A percentile compares a stretch with the other conserved stretches of the same genome.
phyloP scores from a whole-genome alignment of 2,329 filamentous ascomycete genomes.

The Botrytis paeoniae region DNA sequence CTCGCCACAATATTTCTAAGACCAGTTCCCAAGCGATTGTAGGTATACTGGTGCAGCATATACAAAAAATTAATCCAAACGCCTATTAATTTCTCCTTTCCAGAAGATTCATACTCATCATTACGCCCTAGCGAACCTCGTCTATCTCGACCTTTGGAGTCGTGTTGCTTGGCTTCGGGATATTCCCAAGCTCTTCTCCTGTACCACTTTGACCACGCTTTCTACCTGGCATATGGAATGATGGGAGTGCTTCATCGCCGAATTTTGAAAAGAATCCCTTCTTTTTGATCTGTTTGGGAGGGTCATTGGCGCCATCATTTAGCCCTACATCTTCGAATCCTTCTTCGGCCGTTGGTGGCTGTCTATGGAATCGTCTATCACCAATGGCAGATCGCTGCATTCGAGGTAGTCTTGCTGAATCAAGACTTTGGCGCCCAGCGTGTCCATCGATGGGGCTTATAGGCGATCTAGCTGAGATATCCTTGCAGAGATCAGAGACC shows the following conservation, averaged over 20 bases:
- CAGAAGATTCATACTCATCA: neutral
- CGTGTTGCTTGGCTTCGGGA: slow-evolving; percentile 41
- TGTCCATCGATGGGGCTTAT: slow-evolving; percentile 55
- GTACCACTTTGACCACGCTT: slow-evolving; percentile 70
- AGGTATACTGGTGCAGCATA: slow-evolving; percentile 13
- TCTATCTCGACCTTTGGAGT: slow-evolving; percentile 27
- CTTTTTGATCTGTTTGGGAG: slow-evolving; percentile 50
- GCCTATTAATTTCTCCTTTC: slow-evolving; percentile 10
- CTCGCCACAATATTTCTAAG: slow-evolving; percentile 11
- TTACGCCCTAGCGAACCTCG: slow-evolving; percentile 35
- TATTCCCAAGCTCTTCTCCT: slow-evolving; percentile 67
- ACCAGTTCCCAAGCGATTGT: slow-evolving; percentile 21
- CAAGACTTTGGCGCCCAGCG: slow-evolving; percentile 72
- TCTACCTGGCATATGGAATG: slow-evolving; percentile 64
- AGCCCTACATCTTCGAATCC: slow-evolving; percentile 88
- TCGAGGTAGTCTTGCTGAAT: slow-evolving; percentile 66
- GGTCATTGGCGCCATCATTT: slow-evolving; percentile 65
- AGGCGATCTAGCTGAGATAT: slow-evolving; percentile 85
- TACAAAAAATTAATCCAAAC: slow-evolving; percentile 16
- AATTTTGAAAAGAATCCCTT: slow-evolving; percentile 83
- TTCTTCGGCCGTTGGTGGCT: slow-evolving; percentile 70
- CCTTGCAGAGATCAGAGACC: slow-evolving; percentile 50
- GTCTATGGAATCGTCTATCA: slow-evolving; percentile 55
- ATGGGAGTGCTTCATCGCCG: slow-evolving; percentile 50
- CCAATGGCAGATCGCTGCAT: slow-evolving; percentile 60